Base-by-base conservation (phyloP, 441 rosid species). In the Omphalea diandra region DNA sequence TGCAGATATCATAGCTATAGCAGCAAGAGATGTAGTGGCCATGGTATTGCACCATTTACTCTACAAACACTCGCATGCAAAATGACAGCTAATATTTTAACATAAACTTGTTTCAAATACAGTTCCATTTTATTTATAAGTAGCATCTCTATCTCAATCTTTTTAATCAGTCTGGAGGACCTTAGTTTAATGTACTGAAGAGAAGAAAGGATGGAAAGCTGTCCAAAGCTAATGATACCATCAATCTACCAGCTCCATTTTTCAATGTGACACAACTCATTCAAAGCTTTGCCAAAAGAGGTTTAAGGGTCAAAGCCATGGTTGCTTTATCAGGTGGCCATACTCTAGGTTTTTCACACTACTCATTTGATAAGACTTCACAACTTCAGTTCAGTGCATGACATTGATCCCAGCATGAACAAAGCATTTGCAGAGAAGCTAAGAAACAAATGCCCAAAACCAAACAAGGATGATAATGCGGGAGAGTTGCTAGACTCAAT, bases 271-370 rank as follows among this genome's bases (percentile, higher is more conserved):
- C 88, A 5, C 92, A 83, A 72, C 87, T 91, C 67, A 86, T 88
- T 70, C 90, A 84, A 75, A 89, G 90, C 83, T 91, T 89, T 73
- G 85, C 79, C 12, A 58, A 77, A 56, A 84, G 88, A 84, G 88
- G 96, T 58, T 81, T 91, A 68, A 86, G 87, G 6, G 79, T 86
- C n/a, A 77, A 87, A 78, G 96, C 89, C 75, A 78, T 90, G 86
- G 96, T 90, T 65, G 88, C 87, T 40, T 81, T 89, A 43, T 91
- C 96, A 0, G 94, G 97, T 2, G 93, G 90, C 46, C 96, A 87
- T 77, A 85, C 90, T 3, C 35, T 90, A 41, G 94, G 96, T 6
- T 85, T 88, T 76, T 87, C 93, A 3, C 97, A 88, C 60, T 92
- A 94, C 59, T 87, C 97, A 24, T 88, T 90, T 27, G 73, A 83